Percentiles rank a stretch among this genome's conserved stretches.
These are phyloP conservation scores for Pythium biforme DNA, from an alignment of 352 stramenopile genomes.

Conservation along the genomic window DNA sequence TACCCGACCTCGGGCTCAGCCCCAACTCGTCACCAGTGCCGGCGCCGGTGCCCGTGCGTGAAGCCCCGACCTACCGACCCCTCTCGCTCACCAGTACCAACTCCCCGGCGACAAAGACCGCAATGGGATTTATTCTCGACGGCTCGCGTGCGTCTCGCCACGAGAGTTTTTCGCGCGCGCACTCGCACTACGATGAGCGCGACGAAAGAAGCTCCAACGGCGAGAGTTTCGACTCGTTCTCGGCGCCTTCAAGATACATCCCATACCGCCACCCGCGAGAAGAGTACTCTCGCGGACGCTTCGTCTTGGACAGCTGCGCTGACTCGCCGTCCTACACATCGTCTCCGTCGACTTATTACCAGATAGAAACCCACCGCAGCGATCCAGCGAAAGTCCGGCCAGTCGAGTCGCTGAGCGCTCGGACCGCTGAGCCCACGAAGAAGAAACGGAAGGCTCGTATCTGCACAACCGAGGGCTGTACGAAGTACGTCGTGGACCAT, in stretches of 20 bases:
- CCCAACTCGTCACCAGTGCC: neutral
- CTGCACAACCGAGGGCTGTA: slow-evolving; percentile 39
- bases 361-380: neutral
- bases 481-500: slow-evolving; percentile 47
- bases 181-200: neutral
- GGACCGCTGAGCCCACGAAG: neutral
- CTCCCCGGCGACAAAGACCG: neutral
- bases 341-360: neutral
- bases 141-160: neutral
- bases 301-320: neutral
- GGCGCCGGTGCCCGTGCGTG: neutral
- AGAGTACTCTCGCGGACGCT: neutral
- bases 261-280: neutral
- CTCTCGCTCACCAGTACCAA: slow-evolving; percentile 1
- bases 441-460: slow-evolving; percentile 48
- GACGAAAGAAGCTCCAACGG: neutral
- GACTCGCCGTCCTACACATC: slow-evolving; percentile 7
- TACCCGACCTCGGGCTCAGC: neutral
- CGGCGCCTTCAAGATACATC: neutral
- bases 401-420: neutral
- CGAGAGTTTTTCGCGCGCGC: neutral
- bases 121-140: neutral
- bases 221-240: neutral
- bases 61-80: slow-evolving; percentile 1
- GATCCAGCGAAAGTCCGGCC: neutral